Evolutionary conservation across 176 grass and related monocot genomes (phyloP).

Genomic region (Thinopyrum elongatum): DNA sequence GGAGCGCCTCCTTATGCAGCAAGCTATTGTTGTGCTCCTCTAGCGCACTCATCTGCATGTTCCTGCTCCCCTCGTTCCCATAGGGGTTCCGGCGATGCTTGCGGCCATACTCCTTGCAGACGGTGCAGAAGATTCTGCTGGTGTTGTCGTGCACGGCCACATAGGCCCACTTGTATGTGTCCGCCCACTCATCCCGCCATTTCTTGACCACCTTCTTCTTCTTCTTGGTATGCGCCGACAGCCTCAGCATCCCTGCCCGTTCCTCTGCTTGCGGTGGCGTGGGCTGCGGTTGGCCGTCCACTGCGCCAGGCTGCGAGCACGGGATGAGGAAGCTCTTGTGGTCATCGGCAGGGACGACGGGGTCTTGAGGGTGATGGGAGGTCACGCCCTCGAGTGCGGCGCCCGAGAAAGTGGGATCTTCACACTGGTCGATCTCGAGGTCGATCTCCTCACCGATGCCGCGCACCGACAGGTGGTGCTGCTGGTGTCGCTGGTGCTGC

Average conservation of each 20-base stretch:
- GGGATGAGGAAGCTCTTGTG: constrained; percentile 80
- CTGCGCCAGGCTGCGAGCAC: constrained; percentile 35
- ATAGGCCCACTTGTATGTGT: constrained; percentile 98
- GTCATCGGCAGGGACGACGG: constrained; percentile 53
- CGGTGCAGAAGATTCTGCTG: constrained; percentile 88
- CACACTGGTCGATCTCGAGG: constrained; percentile 84
- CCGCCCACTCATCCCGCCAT: constrained; percentile 95
- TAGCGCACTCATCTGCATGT: constrained; percentile 99
- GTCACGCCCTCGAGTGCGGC: constrained; percentile 52
- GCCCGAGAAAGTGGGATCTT: constrained; percentile 77
- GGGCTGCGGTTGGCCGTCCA: constrained; percentile 34
- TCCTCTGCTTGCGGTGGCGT: constrained; percentile 36
- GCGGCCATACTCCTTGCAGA: constrained; percentile 96
- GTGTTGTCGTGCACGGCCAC: constrained; percentile 79
- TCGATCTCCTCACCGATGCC: constrained; percentile 95
- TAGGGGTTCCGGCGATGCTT: constrained; percentile 97
- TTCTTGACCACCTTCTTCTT: constrained; percentile 99
- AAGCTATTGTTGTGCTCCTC: constrained; percentile 99
- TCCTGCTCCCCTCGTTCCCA: constrained; percentile 97
- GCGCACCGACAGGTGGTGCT: constrained; percentile 81
- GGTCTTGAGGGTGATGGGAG: constrained; percentile 42
- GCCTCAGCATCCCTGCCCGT: constrained; percentile 46
- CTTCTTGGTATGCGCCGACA: constrained; percentile 63
- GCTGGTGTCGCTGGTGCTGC: constrained; percentile 70
- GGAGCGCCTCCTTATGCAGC: constrained; percentile 94